Percentiles rank a stretch among this genome's conserved stretches.
phyloP scores from a whole-genome alignment of 2,329 filamentous ascomycete species.

The Diaporthe helianthi region DNA sequence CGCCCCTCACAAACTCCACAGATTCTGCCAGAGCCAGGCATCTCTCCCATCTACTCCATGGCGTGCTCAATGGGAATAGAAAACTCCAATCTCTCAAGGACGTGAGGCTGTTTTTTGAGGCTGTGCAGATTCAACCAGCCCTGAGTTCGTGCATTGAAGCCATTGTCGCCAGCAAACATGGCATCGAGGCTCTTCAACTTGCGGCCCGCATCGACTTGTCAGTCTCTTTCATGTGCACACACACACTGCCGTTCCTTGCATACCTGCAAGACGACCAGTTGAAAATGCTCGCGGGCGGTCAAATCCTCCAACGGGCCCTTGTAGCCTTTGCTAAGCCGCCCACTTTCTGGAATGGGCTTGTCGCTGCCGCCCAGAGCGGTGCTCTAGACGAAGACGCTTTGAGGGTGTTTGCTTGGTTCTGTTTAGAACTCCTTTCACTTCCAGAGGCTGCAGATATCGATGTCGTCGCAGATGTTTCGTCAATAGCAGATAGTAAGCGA shows the following conservation, averaged over 20 bases:
- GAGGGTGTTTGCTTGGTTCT: conserved; percentile 55
- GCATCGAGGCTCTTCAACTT: conserved; percentile 39
- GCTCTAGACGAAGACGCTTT: conserved; percentile 44
- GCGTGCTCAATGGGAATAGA: conserved; percentile 39
- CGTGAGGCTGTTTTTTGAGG: conserved; percentile 44
- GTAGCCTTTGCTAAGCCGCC: conserved; percentile 57
- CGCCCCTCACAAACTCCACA: not conserved
- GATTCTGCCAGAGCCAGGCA: conserved; percentile 11
- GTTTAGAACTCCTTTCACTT: conserved; percentile 54
- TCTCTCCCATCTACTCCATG: conserved; percentile 36
- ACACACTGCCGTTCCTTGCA: conserved; percentile 46
- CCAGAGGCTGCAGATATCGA: conserved; percentile 38
- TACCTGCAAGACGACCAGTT: conserved; percentile 52
- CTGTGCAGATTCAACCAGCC: conserved; percentile 35
- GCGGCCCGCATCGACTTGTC: conserved; percentile 40
- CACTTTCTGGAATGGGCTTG: conserved; percentile 60
- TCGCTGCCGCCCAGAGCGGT: conserved; percentile 42
- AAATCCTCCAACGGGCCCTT: conserved; percentile 56
- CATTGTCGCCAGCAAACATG: conserved; percentile 40
- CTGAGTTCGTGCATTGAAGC: conserved; percentile 40
- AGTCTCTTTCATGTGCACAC: conserved; percentile 41
- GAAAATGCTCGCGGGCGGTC: conserved; percentile 57
- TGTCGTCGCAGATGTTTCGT: conserved; percentile 37
- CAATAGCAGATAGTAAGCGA: conserved; percentile 38
- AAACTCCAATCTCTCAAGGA: conserved; percentile 36